Percentiles rank a stretch among this genome's conserved stretches.
Evolutionary conservation across 2,329 filamentous ascomycete genomes (phyloP).

Genomic region (Fusarium pseudonygamai): DNA sequence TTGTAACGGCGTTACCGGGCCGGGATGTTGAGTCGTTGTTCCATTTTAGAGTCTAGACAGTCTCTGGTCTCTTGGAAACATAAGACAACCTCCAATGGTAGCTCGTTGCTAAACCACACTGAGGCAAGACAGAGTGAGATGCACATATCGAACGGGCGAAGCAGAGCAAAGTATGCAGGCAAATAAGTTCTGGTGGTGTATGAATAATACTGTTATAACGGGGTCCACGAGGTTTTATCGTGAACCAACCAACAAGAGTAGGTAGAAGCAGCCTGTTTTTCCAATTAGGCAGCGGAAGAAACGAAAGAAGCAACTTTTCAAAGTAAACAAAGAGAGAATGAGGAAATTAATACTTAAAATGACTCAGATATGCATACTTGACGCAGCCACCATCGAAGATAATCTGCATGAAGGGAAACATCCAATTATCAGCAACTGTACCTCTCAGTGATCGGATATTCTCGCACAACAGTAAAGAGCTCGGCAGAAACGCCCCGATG

Average conservation of each 20-base stretch:
- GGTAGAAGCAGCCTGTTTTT: background rate
- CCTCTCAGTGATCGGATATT: conserved; percentile 7
- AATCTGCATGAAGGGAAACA: conserved; percentile 17
- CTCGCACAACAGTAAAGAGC: background rate
- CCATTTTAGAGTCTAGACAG: conserved; percentile 14
- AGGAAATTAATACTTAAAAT: conserved; percentile 26
- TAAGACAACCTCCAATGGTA: conserved; percentile 25
- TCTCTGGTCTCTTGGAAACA: conserved; percentile 24
- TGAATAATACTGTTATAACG: background rate
- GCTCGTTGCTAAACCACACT: conserved; percentile 25
- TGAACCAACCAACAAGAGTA: background rate
- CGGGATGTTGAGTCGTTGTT: conserved; percentile 13
- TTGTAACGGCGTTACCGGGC: conserved; percentile 33
- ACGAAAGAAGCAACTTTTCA: background rate
- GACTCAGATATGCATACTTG: conserved; percentile 31
- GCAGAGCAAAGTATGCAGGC: background rate
- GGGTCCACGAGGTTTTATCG: background rate
- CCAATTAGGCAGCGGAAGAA: conserved; percentile 13
- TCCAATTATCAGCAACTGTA: background rate
- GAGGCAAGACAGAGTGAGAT: background rate
- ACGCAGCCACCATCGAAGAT: conserved; percentile 37
- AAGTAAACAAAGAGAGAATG: background rate
- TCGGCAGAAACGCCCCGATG: background rate
- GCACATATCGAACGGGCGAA: background rate
- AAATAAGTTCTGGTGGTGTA: background rate